Conservation (phyloP, 2,329 filamentous ascomycete species). For the Cordyceps javanica region DNA sequence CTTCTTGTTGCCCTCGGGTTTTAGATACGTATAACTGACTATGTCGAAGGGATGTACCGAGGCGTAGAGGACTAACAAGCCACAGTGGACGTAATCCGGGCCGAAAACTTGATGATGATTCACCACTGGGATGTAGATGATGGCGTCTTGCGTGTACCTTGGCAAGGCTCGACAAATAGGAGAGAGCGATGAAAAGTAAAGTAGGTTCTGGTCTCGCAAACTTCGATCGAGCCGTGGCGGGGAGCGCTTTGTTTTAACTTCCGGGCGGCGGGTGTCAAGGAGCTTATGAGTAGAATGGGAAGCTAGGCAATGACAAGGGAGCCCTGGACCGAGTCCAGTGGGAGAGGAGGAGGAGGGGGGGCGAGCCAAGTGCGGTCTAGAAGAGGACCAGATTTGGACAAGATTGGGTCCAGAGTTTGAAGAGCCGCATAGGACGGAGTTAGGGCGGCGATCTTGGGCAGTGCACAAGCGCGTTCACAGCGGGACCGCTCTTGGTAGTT, state of each 20-base stretch:
- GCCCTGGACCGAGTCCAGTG: neutral
- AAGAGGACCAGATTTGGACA: constrained; percentile 11
- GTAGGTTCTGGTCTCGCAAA: neutral
- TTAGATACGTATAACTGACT: neutral
- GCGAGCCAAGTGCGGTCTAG: constrained; percentile 9
- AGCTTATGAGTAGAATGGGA: constrained; percentile 11
- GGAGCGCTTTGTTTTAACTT: constrained; percentile 12
- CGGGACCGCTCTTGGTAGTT: neutral
- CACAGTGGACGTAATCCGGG: neutral
- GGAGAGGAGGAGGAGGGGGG: neutral
- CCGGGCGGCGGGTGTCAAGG: constrained; percentile 9
- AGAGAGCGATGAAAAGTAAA: neutral
- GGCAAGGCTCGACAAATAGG: neutral
- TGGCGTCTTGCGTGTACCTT: neutral
- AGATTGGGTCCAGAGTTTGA: constrained; percentile 15
- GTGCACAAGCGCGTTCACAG: constrained; percentile 1
- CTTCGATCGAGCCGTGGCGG: constrained; percentile 12
- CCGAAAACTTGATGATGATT: neutral
- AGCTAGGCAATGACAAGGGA: constrained; percentile 4
- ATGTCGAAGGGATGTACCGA: neutral
- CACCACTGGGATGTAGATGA: neutral
- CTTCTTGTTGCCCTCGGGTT: neutral
- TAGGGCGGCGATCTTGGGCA: constrained; percentile 7
- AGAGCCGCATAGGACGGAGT: constrained; percentile 13
- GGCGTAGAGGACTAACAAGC: neutral